A percentile compares a stretch with the other conserved stretches of the same genome.
Evolutionary conservation across 108 stramenopile genomes (phyloP).

Genomic region (Aurantiochytrium sp.): DNA sequence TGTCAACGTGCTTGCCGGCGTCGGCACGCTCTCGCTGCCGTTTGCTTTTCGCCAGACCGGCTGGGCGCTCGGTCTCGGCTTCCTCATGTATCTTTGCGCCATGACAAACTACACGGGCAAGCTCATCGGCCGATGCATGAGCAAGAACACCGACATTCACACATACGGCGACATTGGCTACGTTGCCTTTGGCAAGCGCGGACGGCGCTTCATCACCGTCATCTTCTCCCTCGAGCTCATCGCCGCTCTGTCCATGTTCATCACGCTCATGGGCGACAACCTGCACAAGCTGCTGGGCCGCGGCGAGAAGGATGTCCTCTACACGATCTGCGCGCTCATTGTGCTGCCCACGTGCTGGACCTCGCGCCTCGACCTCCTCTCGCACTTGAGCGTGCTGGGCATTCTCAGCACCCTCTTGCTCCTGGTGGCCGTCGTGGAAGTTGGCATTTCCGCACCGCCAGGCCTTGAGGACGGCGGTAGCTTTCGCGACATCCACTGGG

Average conservation of each 20-base stretch:
- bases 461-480: neutral
- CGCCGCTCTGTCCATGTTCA: neutral
- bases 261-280: slow-evolving; percentile 29
- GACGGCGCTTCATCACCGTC: neutral
- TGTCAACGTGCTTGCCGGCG: slow-evolving; percentile 16
- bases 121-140: slow-evolving; percentile 12
- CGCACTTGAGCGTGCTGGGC: neutral
- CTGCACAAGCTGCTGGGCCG: neutral
- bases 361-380: neutral
- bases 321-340: neutral
- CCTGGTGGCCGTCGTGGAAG: neutral
- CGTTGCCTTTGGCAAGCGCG: neutral
- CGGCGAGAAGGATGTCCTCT: neutral
- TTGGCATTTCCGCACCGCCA: neutral
- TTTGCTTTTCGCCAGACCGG: slow-evolving; percentile 29
- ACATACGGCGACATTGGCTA: slow-evolving; percentile 20
- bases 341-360: slow-evolving; percentile 20
- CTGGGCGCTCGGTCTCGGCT: neutral
- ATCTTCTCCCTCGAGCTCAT: slow-evolving; percentile 16
- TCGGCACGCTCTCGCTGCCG: neutral
- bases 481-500: neutral
- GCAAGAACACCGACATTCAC: neutral
- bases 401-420: neutral
- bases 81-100: slow-evolving; percentile 10
- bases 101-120: slow-evolving; percentile 11